phyloP scores from a whole-genome alignment of 139 green algal genomes.

The Volvox africanus region DNA sequence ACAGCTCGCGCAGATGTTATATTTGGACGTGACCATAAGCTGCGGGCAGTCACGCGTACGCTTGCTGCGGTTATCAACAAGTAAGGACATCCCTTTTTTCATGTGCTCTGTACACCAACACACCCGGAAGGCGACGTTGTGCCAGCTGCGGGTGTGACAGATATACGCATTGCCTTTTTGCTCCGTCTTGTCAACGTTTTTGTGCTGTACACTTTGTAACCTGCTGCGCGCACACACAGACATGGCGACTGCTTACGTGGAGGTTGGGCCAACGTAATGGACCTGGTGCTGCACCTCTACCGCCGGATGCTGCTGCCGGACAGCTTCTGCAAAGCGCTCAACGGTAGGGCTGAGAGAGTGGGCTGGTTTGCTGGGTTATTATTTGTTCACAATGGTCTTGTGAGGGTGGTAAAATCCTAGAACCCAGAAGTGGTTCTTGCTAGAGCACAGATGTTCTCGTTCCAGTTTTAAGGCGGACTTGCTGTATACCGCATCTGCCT shows the following conservation, averaged over 20 bases:
- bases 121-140: too few relatives aligned
- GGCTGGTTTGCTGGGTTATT: neutral
- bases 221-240: conserved; percentile 31
- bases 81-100: conserved; percentile 50
- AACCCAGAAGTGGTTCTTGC: too few relatives aligned
- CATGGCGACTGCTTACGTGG: conserved; percentile 87
- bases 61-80: conserved; percentile 86
- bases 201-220: too few relatives aligned
- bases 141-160: too few relatives aligned
- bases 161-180: too few relatives aligned
- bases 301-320: conserved; percentile 76
- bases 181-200: too few relatives aligned
- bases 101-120: too few relatives aligned
- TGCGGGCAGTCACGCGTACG: conserved; percentile 77
- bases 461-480: too few relatives aligned
- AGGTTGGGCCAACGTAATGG: conserved; percentile 91
- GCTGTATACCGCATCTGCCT: too few relatives aligned
- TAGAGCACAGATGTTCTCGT: too few relatives aligned
- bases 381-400: too few relatives aligned
- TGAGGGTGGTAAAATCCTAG: too few relatives aligned
- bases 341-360: neutral
- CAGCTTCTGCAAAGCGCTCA: conserved; percentile 58
- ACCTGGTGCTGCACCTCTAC: conserved; percentile 88
- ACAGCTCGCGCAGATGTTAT: conserved; percentile 56
- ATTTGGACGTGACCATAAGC: conserved; percentile 83